phyloP scores from a whole-genome alignment of 2,329 filamentous ascomycete genomes.

The Nemania serpens region DNA sequence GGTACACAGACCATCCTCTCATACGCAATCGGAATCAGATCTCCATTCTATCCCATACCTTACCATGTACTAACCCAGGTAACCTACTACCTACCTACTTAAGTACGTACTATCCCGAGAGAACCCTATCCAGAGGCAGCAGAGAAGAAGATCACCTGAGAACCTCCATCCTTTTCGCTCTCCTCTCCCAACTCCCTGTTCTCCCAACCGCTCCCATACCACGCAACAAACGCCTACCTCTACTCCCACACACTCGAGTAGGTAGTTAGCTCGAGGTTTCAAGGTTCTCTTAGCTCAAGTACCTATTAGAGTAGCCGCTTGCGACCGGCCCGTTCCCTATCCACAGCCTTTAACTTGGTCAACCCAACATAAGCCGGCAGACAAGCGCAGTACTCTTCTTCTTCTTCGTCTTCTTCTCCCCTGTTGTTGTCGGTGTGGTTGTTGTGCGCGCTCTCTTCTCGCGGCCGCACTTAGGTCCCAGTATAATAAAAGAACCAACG shows the following conservation, averaged over 20 bases:
- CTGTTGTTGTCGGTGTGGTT: not conserved
- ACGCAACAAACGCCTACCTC: not conserved
- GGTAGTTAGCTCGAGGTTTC: not conserved
- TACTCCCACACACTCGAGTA: not conserved
- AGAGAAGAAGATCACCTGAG: not conserved
- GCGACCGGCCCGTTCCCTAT: slow-evolving; percentile 29
- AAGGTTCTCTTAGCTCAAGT: not conserved
- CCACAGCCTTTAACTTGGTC: slow-evolving; percentile 10
- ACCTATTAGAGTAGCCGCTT: slow-evolving; percentile 22
- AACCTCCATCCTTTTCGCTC: not conserved
- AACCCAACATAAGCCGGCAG: slow-evolving; percentile 13
- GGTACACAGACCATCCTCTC: too few species aligned
- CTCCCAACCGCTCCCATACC: not conserved
- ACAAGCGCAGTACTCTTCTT: slow-evolving; percentile 7
- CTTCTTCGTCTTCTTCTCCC: not conserved
- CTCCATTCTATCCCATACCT: not conserved
- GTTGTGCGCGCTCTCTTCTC: slow-evolving; percentile 12
- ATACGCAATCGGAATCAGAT: not conserved
- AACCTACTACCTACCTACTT: not conserved
- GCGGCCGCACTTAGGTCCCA: not conserved
- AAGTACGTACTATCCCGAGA: not conserved
- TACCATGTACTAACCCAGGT: not conserved
- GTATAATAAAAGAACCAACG: not conserved
- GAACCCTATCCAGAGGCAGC: not conserved
- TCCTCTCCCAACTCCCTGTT: not conserved